phyloP scores from a whole-genome alignment of 2,329 filamentous ascomycete species.

The Phyllosticta capitalensis region DNA sequence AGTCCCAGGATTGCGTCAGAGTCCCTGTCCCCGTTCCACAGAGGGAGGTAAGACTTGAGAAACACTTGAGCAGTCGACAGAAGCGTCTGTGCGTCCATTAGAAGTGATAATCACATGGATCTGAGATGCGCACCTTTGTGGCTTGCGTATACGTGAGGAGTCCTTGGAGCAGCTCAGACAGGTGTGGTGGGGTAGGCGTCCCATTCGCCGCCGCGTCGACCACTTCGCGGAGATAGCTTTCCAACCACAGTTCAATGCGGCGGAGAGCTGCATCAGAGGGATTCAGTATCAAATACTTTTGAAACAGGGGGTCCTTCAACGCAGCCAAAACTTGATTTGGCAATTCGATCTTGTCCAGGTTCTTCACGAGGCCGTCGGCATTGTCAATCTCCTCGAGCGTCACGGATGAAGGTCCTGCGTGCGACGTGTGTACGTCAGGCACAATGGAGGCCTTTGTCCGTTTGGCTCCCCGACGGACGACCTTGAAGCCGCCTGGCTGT shows the following conservation, averaged over 20 bases:
- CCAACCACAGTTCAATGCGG: constrained; percentile 27
- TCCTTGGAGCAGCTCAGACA: constrained; percentile 24
- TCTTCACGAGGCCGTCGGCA: constrained; percentile 58
- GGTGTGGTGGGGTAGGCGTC: constrained; percentile 14
- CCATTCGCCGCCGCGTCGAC: constrained; percentile 11
- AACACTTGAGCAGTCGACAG: constrained; percentile 24
- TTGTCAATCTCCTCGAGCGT: constrained; percentile 68
- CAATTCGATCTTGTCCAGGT: constrained; percentile 67
- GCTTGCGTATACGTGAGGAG: constrained; percentile 25
- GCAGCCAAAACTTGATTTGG: constrained; percentile 75
- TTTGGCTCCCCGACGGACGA: constrained; percentile 45
- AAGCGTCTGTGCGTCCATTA: constrained; percentile 19
- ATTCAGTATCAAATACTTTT: constrained; percentile 59
- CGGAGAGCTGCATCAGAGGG: constrained; percentile 20
- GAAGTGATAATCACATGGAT: not conserved
- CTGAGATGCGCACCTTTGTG: constrained; percentile 23
- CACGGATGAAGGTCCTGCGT: constrained; percentile 42
- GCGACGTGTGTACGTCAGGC: constrained; percentile 63
- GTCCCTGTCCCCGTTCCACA: constrained; percentile 28
- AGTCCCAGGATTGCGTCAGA: constrained; percentile 44
- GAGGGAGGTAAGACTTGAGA: constrained; percentile 24
- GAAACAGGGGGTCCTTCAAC: constrained; percentile 64
- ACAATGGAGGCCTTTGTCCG: constrained; percentile 42
- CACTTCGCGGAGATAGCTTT: constrained; percentile 5
- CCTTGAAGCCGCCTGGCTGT: constrained; percentile 51